A percentile compares a stretch with the other conserved stretches of the same genome.
Conservation (phyloP, 768 basidiomycete species). For the Gymnopilus junonius region DNA sequence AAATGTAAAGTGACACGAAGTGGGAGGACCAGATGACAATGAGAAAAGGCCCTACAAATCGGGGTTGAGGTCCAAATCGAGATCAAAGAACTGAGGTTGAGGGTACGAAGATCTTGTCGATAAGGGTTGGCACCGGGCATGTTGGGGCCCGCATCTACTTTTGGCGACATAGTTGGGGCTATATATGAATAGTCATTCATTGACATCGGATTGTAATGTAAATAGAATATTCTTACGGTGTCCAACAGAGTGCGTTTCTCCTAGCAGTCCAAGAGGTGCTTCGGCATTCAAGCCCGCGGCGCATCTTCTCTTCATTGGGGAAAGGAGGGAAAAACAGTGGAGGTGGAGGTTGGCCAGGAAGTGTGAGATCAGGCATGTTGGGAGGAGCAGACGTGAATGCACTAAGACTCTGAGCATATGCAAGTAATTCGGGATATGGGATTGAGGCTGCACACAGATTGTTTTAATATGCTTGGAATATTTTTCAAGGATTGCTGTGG, state of each 20-base stretch:
- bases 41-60: constrained; percentile 55
- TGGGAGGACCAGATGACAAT: neutral
- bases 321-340: constrained; percentile 90
- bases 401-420: constrained; percentile 84
- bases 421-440: constrained; percentile 81
- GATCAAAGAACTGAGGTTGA: constrained; percentile 68
- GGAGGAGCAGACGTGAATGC: constrained; percentile 90
- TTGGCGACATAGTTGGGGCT: constrained; percentile 72
- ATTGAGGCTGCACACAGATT: constrained; percentile 58
- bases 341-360: constrained; percentile 74
- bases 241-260: constrained; percentile 84
- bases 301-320: constrained; percentile 92
- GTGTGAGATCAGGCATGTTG: constrained; percentile 76
- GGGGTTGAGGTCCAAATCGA: constrained; percentile 86
- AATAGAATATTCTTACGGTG: constrained; percentile 52
- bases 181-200: constrained; percentile 15
- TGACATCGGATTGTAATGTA: constrained; percentile 5
- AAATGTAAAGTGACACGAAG: neutral
- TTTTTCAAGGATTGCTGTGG: neutral
- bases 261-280: constrained; percentile 75
- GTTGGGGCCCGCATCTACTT: constrained; percentile 48
- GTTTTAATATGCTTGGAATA: neutral
- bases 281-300: constrained; percentile 82
- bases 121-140: constrained; percentile 68
- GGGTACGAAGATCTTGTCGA: constrained; percentile 69